phyloP scores from a whole-genome alignment of 2,329 filamentous ascomycete genomes.

The Fusarium brevicatenulatum region DNA sequence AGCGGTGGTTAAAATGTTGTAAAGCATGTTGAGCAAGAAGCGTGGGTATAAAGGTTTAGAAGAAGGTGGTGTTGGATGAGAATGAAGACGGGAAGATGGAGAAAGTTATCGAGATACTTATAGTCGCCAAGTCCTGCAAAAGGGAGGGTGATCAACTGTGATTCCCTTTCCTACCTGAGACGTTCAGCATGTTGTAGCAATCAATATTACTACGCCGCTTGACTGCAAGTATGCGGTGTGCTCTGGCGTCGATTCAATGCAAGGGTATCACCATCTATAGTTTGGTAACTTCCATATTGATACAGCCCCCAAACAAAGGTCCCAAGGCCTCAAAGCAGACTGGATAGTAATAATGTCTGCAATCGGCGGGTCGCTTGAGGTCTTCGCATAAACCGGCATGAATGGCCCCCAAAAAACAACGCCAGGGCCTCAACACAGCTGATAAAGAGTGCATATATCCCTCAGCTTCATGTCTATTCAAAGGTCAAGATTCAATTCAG shows the following conservation, averaged over 20 bases:
- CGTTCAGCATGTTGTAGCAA: fast-evolving
- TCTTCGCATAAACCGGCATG: background rate
- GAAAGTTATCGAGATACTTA: background rate
- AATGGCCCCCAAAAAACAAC: background rate
- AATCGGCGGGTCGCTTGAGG: background rate
- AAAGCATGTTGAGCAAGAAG: background rate
- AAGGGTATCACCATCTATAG: fast-evolving
- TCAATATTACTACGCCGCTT: background rate
- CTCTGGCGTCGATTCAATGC: background rate
- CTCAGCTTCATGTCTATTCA: background rate
- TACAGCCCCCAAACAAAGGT: background rate
- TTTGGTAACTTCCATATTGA: background rate
- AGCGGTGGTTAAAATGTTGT: background rate
- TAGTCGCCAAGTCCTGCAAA: fast-evolving
- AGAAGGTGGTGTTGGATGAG: too few relatives aligned
- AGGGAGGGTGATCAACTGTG: fast-evolving
- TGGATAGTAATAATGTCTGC: fast-evolving
- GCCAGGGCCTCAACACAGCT: background rate
- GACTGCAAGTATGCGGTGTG: background rate
- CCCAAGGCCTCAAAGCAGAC: background rate
- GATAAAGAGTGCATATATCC: background rate
- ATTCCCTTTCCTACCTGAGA: background rate
- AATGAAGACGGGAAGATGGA: background rate
- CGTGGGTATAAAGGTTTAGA: fast-evolving
- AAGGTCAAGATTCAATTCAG: too few relatives aligned